Conservation (phyloP, 1,284 basidiomycete genomes). For the Microbotryum silenes-acaulis region DNA sequence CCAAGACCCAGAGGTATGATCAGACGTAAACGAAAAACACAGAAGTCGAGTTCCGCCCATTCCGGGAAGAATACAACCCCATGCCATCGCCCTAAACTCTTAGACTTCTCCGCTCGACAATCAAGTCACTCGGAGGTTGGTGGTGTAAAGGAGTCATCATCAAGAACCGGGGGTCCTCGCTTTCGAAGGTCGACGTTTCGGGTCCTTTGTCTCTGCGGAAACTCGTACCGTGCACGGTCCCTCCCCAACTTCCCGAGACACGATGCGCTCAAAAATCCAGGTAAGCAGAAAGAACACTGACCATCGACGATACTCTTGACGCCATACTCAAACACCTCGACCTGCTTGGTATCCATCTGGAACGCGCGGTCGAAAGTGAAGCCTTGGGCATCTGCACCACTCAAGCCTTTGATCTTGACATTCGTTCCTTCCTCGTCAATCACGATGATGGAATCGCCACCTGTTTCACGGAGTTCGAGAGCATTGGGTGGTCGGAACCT, state of each 20-base stretch:
- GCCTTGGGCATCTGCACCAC: constrained; percentile 53
- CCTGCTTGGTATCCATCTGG: constrained; percentile 81
- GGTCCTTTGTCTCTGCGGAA: too few species aligned
- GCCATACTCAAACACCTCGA: constrained; percentile 96
- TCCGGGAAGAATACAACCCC: too few species aligned
- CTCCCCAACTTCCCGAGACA: too few species aligned
- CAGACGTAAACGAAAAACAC: too few species aligned
- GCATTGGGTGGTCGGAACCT: constrained; percentile 94
- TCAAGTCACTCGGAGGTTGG: constrained; percentile 38
- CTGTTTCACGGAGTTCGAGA: constrained; percentile 73
- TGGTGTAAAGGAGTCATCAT: background rate
- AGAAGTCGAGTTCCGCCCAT: too few species aligned
- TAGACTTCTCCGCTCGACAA: constrained; percentile 27
- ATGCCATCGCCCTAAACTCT: too few species aligned
- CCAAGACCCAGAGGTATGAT: too few species aligned
- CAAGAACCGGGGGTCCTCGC: too few species aligned
- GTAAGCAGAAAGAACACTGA: constrained; percentile 11
- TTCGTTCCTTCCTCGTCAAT: constrained; percentile 74
- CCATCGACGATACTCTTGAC: constrained; percentile 67
- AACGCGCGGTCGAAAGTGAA: constrained; percentile 98
- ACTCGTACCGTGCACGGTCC: too few species aligned
- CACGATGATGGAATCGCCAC: constrained; percentile 81
- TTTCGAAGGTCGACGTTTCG: too few species aligned
- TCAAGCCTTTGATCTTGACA: constrained; percentile 55
- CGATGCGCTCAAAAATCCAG: background rate